These are phyloP conservation scores for Tetracentron sinense DNA, from an alignment of 164 flowering plant species.

Conservation along the genomic window DNA sequence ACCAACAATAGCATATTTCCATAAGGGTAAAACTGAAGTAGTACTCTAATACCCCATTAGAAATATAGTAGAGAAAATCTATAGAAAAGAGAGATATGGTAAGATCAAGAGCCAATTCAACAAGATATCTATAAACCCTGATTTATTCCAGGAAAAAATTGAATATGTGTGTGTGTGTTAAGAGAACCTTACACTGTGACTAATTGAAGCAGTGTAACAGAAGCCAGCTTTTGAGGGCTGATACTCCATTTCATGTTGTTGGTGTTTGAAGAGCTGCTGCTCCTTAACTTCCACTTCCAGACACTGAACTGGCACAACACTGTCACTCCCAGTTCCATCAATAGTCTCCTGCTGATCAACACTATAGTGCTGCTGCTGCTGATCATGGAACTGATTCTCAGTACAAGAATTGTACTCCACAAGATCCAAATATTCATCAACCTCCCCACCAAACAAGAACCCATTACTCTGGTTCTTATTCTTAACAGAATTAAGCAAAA, in stretches of 20 bases:
- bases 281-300: conserved; percentile 24
- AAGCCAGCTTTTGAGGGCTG: conserved; percentile 43
- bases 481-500: conserved; percentile 51
- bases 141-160: too few species aligned
- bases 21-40: too few species aligned
- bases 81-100: too few species aligned
- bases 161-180: too few species aligned
- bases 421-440: conserved; percentile 71
- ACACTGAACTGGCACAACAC: conserved; percentile 56
- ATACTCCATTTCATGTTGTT: conserved; percentile 43
- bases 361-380: conserved; percentile 20
- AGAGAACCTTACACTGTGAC: conserved; percentile 25
- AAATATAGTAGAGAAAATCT: too few species aligned
- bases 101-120: too few species aligned
- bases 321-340: conserved; percentile 46
- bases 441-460: too few species aligned
- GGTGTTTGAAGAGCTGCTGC: conserved; percentile 25
- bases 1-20: too few species aligned
- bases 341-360: conserved; percentile 26
- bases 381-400: conserved; percentile 29
- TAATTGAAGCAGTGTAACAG: conserved; percentile 17
- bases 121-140: too few species aligned
- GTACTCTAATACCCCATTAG: too few species aligned
- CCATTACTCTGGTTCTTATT: conserved; percentile 35
- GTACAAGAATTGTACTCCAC: conserved; percentile 47